Evolutionary conservation across 177 flowering plant species (phyloP), one percentile per base, ranked within the genome.

Genomic region (Vitis hybrid): DNA sequence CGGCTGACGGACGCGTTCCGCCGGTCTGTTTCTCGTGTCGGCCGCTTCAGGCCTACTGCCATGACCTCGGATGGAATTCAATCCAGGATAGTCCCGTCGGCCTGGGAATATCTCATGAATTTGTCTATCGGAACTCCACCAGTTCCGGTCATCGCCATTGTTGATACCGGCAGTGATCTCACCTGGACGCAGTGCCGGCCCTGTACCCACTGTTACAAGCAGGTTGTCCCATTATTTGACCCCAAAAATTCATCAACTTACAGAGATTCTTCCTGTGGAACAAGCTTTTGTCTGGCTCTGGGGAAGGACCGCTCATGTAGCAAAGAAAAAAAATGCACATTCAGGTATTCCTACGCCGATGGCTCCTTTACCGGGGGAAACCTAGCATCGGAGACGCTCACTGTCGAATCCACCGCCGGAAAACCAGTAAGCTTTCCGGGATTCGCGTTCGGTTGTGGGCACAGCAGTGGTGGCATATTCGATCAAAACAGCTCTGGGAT

Each of bases 151-250:
- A 9, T 73, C 0, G 83, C 66, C 61, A 69, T 76, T n/a, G 83
- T 74, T 0, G 85, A 79, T 20, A 81, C 84, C 0, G 86, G 82
- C 33, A 81, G 84, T 49, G 83, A 83, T 56, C 71, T 82, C 1
- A 61, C 68, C 0, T 84, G 87, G 87, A 76, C 76, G 1, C 87
- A 80, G 65, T 84, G 88, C 75, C 20, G 70, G 56, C 84, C 83
- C 0, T 85, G 88, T 61, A 28, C 3, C 11, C 1, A 62, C 0
- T 85, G 86, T 51, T 79, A 55, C 79, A 44, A 69, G 0, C 86
- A 85, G 38, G 28, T 6, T 0, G 64, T 18, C 2, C 82, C 82
- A 0, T 50, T 82, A 14, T 84, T 84, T 47, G 72, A 74, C 11
- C 81, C 85, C 3, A 2, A 3, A 0, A 0, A n/a, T 0, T 80